Evolutionary conservation across 2,329 filamentous ascomycete genomes (phyloP).

Genomic region (Calonectria naviculata): DNA sequence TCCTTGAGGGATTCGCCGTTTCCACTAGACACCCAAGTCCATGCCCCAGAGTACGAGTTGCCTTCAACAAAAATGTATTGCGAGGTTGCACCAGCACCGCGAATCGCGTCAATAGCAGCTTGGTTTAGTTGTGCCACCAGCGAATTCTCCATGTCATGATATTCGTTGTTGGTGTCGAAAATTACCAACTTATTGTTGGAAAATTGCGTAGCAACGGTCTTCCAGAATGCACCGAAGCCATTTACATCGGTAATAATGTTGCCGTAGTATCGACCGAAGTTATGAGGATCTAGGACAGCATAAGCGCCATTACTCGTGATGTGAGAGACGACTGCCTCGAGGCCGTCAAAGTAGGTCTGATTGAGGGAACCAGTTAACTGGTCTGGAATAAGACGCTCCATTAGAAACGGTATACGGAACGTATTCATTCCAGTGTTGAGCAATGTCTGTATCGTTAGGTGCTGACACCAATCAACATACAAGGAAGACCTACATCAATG

Average conservation of each 20-base stretch:
- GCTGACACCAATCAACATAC: background rate
- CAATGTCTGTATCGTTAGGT: conserved; percentile 53
- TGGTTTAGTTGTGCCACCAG: conserved; percentile 72
- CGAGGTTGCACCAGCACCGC: conserved; percentile 65
- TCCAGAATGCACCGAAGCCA: conserved; percentile 68
- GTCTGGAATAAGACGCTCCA: conserved; percentile 64
- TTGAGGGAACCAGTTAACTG: conserved; percentile 54
- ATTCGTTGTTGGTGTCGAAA: conserved; percentile 77
- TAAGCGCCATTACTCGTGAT: conserved; percentile 56
- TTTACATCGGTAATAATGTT: conserved; percentile 62
- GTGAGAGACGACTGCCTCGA: conserved; percentile 45
- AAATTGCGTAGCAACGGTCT: conserved; percentile 64
- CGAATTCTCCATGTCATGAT: conserved; percentile 69
- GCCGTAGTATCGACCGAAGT: conserved; percentile 67
- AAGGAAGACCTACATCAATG: conserved; percentile 49
- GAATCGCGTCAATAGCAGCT: conserved; percentile 71
- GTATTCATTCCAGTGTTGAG: conserved; percentile 65
- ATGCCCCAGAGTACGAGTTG: conserved; percentile 65
- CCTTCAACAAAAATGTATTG: conserved; percentile 69
- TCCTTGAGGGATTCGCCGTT: conserved; percentile 53
- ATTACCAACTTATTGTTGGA: conserved; percentile 65
- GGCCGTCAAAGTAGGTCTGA: conserved; percentile 51
- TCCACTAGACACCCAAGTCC: conserved; percentile 55
- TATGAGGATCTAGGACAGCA: conserved; percentile 70
- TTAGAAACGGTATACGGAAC: conserved; percentile 66